A percentile compares a stretch with the other conserved stretches of the same genome.
Conservation (phyloP, 257 asterid species). For the Echium plantagineum region DNA sequence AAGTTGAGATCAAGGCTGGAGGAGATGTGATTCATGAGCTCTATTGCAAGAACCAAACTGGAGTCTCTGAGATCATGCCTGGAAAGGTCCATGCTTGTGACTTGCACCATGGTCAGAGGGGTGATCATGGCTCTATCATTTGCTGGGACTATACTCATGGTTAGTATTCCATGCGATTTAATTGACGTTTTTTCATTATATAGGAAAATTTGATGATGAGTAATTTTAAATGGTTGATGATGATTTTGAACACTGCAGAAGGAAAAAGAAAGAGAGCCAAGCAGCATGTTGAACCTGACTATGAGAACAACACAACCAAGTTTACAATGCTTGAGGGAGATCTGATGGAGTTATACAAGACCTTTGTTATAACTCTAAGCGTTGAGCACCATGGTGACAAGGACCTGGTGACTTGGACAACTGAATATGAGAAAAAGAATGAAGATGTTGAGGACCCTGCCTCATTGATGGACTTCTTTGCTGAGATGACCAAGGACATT, state of each 20-base stretch:
- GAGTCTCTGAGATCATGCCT: neutral
- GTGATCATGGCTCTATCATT: slow-evolving; percentile 3
- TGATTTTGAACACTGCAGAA: neutral
- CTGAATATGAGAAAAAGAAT: slow-evolving; percentile 1
- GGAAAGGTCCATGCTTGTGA: neutral
- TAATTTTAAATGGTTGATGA: neutral
- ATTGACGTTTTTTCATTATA: too few relatives aligned
- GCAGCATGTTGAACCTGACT: neutral
- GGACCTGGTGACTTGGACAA: slow-evolving; percentile 1
- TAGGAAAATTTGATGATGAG: too few relatives aligned
- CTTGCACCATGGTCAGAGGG: slow-evolving; percentile 4
- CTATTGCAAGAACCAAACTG: neutral
- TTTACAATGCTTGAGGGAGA: slow-evolving; percentile 1
- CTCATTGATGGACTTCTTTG: neutral
- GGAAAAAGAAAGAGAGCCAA: neutral
- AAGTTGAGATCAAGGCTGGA: slow-evolving; percentile 1
- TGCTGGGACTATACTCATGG: slow-evolving; percentile 4
- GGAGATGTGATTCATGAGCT: slow-evolving; percentile 6
- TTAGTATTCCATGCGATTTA: neutral
- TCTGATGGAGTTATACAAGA: neutral
- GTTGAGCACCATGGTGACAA: neutral
- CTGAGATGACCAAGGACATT: slow-evolving; percentile 2
- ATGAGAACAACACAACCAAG: neutral
- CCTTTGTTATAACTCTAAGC: neutral
- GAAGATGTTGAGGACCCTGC: neutral